These are phyloP conservation scores for Euclidium syriacum DNA, from an alignment of 345 rosid genomes.

Conservation along the genomic window DNA sequence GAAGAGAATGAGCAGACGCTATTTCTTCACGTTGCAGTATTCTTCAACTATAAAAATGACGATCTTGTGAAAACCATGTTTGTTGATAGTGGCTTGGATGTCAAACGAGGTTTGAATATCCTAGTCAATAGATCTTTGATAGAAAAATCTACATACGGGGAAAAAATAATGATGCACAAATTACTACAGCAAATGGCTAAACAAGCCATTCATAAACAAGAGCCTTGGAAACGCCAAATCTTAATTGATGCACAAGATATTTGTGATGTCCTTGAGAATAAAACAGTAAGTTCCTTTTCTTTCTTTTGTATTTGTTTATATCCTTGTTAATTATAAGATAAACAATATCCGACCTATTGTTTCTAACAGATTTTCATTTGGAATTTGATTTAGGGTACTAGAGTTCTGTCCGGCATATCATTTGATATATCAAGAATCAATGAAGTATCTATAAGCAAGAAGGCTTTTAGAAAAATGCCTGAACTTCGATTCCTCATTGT, in stretches of 20 bases:
- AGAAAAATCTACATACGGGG: neutral
- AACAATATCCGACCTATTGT: neutral
- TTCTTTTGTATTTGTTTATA: too few species aligned
- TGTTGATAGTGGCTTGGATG: neutral
- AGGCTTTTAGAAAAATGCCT: conserved; percentile 3
- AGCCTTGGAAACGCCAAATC: too few species aligned
- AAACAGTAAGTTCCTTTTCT: too few species aligned
- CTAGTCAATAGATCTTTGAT: conserved; percentile 12
- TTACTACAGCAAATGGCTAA: too few species aligned
- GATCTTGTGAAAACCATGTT: neutral
- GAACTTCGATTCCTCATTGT: conserved; percentile 18
- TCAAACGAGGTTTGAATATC: neutral
- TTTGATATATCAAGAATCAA: neutral
- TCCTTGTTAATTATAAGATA: too few species aligned
- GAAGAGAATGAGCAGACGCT: conserved; percentile 1
- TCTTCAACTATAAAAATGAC: neutral
- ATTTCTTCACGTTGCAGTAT: conserved; percentile 36
- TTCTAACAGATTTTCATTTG: neutral
- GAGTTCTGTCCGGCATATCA: conserved; percentile 2
- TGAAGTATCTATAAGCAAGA: neutral
- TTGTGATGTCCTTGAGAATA: too few species aligned
- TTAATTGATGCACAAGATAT: too few species aligned
- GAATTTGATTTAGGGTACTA: neutral
- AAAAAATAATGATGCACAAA: too few species aligned
- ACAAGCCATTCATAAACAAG: neutral